Evolutionary conservation across 2,329 filamentous ascomycete genomes (phyloP), one percentile per base, ranked within the genome.

Genomic region (Microsporum audouinii): DNA sequence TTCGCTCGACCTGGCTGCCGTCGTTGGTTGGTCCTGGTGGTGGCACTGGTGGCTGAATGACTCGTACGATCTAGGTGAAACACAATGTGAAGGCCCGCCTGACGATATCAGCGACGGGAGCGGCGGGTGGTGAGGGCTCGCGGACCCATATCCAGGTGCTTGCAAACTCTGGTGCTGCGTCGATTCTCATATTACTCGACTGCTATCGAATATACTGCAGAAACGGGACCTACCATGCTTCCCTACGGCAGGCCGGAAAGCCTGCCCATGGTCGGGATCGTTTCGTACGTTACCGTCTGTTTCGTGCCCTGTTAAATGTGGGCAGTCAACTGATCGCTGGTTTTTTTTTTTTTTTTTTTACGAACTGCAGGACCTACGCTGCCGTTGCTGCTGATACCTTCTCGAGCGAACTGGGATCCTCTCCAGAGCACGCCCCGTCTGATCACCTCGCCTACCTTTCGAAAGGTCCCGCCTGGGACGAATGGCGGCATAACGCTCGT

Each of bases 311-410:
- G 33, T 7, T 53, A 14, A 14, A 8, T 36, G 33, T 43, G 23
- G 27, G 7, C 49, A 12, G 1, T 58, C 57, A 27, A n/a, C 45
- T 60, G 41, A 64, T 29, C 1, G 10, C 58, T n/a, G 41, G 36
- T 41, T 14, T 33, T 23, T 23, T 23, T 23, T 23, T 23, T 23
- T 23, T 23, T 23, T 23, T 23, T 23, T 23, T 23, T 23, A 23
- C 17, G 17, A 23, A 14, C 8, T 58, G 45, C 61, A 76, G 74
- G 47, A 92, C 96, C 76, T 99, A 99, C 70, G 92, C 91, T 31
- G 89, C 89, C 57, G 91, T 95, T 7, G 85, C 90, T 23, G 89
- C 92, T 57, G 94, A 99, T 73, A 99, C 94, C 0, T 94, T 96
- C 72, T 91, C 88, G 61, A 96, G 91, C 8, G 94, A 99, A 77